Evolutionary conservation across 1,139 yeast genomes (phyloP).

Genomic region (Ashbya aceris): DNA sequence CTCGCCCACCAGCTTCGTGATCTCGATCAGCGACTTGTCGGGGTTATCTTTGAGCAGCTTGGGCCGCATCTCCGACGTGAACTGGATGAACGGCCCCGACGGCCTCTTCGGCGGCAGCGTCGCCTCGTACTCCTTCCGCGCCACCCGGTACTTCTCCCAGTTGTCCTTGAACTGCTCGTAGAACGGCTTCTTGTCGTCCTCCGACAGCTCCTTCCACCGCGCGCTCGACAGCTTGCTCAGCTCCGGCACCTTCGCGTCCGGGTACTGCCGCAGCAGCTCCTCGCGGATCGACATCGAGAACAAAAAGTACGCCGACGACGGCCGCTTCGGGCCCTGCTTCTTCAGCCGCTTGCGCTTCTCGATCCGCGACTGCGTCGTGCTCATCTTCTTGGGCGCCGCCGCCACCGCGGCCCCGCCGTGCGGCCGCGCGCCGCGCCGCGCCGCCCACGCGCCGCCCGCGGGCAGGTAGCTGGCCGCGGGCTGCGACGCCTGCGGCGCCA

Average conservation of each 20-base stretch:
- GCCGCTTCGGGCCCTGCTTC: slow-evolving; percentile 32
- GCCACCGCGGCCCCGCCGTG: slow-evolving; percentile 6
- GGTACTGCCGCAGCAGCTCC: slow-evolving; percentile 25
- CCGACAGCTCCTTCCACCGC: slow-evolving; percentile 28
- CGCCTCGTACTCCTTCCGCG: slow-evolving; percentile 29
- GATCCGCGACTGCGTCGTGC: slow-evolving; percentile 30
- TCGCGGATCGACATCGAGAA: slow-evolving; percentile 30
- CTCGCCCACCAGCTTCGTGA: slow-evolving; percentile 30
- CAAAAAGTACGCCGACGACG: slow-evolving; percentile 31
- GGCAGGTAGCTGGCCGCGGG: slow-evolving; percentile 10
- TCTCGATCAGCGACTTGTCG: slow-evolving; percentile 28
- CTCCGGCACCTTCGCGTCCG: slow-evolving; percentile 31
- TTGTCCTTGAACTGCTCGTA: slow-evolving; percentile 28
- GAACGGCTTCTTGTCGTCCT: slow-evolving; percentile 29
- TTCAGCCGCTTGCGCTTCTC: slow-evolving; percentile 29
- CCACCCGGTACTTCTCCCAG: slow-evolving; percentile 29
- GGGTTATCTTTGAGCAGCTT: slow-evolving; percentile 27
- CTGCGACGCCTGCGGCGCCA: slow-evolving; percentile 8
- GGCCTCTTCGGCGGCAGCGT: slow-evolving; percentile 32
- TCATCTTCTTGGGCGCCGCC: slow-evolving; percentile 23
- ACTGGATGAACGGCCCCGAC: slow-evolving; percentile 30
- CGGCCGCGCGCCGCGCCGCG: slow-evolving; percentile 8
- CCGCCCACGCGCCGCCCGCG: slow-evolving; percentile 5
- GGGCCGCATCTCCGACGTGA: slow-evolving; percentile 29
- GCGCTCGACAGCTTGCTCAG: slow-evolving; percentile 30